Percentiles rank a stretch among this genome's conserved stretches.
Evolutionary conservation across 2,329 filamentous ascomycete species (phyloP).

Genomic region (Venturia asperata): DNA sequence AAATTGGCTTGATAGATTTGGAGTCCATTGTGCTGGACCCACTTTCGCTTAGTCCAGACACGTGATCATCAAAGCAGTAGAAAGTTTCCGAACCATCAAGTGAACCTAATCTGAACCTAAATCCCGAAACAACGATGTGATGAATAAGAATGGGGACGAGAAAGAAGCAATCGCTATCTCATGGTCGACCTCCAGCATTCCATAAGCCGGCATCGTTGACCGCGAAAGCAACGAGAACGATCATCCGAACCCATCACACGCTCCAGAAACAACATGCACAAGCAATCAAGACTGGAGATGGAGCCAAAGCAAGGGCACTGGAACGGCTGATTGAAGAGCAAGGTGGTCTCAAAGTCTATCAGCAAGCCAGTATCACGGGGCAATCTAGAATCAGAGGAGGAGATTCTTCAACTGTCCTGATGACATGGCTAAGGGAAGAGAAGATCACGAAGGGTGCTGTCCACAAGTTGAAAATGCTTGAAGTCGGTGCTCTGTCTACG

Average conservation of each 20-base stretch:
- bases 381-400: slow-evolving; percentile 55
- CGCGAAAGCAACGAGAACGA: slow-evolving; percentile 49
- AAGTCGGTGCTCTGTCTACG: slow-evolving; percentile 81
- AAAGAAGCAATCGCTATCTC: slow-evolving; percentile 34
- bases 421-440: slow-evolving; percentile 48
- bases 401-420: slow-evolving; percentile 54
- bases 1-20: neutral
- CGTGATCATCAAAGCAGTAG: neutral
- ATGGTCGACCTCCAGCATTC: slow-evolving; percentile 39
- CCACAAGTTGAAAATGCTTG: slow-evolving; percentile 59
- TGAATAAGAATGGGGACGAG: slow-evolving; percentile 9
- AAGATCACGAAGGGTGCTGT: slow-evolving; percentile 20
- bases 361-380: slow-evolving; percentile 55
- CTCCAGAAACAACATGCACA: slow-evolving; percentile 50
- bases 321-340: slow-evolving; percentile 46
- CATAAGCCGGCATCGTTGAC: slow-evolving; percentile 41
- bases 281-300: slow-evolving; percentile 41
- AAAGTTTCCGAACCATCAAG: too few species aligned
- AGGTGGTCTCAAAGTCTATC: slow-evolving; percentile 54
- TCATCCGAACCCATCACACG: slow-evolving; percentile 54
- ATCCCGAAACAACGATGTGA: neutral
- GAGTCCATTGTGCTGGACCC: neutral
- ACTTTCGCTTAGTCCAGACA: neutral
- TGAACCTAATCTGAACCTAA: too few species aligned
- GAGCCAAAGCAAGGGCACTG: slow-evolving; percentile 36